Conservation (phyloP, 306 rosid species). For the Canavalia gladiata region DNA sequence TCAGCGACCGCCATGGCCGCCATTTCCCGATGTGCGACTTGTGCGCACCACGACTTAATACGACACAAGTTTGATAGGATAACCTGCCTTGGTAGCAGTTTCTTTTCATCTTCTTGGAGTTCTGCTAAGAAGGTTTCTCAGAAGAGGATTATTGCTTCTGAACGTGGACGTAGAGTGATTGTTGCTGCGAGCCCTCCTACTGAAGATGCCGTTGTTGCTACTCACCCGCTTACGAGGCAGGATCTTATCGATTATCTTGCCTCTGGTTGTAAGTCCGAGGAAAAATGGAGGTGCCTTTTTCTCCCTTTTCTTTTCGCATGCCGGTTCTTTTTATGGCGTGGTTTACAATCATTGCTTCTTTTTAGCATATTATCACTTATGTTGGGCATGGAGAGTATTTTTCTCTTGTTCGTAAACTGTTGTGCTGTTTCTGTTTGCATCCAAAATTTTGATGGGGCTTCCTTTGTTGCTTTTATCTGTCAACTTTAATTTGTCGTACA, state of each 20-base stretch:
- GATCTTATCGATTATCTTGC: conserved; percentile 89
- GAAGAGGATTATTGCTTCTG: conserved; percentile 36
- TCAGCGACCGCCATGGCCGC: conserved; percentile 63
- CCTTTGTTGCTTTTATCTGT: neutral
- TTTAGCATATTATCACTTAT: neutral
- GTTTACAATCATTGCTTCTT: neutral
- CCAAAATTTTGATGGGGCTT: neutral
- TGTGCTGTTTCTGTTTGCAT: neutral
- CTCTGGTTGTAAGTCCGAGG: conserved; percentile 79
- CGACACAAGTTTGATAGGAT: conserved; percentile 59
- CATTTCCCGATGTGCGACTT: conserved; percentile 50
- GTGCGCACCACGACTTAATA: conserved; percentile 48
- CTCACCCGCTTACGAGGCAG: conserved; percentile 80
- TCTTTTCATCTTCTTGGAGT: conserved; percentile 51
- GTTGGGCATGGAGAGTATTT: too few species aligned
- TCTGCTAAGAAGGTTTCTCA: conserved; percentile 53
- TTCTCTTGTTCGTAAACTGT: too few species aligned
- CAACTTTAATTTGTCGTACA: neutral
- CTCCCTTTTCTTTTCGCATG: neutral
- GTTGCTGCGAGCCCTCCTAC: conserved; percentile 96
- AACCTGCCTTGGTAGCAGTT: conserved; percentile 45
- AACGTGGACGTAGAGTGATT: conserved; percentile 56
- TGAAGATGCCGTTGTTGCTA: conserved; percentile 78
- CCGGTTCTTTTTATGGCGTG: neutral
- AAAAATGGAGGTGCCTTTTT: conserved; percentile 77